Conservation (phyloP, 495 filamentous ascomycete genomes). For the Podospora pseudopauciseta region DNA sequence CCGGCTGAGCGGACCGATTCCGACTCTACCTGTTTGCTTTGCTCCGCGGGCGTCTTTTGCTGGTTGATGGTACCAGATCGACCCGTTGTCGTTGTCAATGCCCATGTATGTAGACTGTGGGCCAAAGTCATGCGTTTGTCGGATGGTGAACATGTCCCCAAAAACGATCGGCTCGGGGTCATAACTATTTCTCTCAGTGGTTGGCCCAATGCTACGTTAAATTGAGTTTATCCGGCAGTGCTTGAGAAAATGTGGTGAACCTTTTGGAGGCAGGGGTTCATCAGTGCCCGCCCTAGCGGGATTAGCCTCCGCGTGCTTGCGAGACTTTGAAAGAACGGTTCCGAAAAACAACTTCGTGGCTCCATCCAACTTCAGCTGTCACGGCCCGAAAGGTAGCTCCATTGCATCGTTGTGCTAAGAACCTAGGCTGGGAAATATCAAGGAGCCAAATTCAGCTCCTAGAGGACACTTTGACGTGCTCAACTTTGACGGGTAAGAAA, state of each 20-base stretch:
- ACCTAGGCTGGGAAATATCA: not conserved
- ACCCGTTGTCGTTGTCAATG: not conserved
- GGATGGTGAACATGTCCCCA: not conserved
- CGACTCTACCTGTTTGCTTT: not conserved
- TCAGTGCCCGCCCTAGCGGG: conserved; percentile 19
- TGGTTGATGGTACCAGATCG: not conserved
- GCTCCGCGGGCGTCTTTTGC: not conserved
- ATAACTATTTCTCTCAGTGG: not conserved
- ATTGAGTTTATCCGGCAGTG: not conserved
- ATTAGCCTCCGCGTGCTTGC: conserved; percentile 14
- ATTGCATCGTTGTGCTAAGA: not conserved
- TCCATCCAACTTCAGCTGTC: not conserved
- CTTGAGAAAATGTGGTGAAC: conserved; percentile 4
- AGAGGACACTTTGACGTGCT: not conserved
- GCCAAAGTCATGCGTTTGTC: not conserved
- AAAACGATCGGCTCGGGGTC: not conserved
- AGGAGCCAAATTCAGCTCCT: not conserved
- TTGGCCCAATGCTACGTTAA: not conserved
- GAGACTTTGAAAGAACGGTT: not conserved
- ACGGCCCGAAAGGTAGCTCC: not conserved
- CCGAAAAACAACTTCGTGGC: not conserved
- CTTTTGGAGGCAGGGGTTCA: conserved; percentile 16
- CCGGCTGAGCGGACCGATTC: not conserved
- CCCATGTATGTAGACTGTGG: not conserved
- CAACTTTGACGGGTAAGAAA: not conserved